Evolutionary conservation across 352 stramenopile species (phyloP), one percentile per base, ranked within the genome.

Genomic region (Phytophthora colocasiae): DNA sequence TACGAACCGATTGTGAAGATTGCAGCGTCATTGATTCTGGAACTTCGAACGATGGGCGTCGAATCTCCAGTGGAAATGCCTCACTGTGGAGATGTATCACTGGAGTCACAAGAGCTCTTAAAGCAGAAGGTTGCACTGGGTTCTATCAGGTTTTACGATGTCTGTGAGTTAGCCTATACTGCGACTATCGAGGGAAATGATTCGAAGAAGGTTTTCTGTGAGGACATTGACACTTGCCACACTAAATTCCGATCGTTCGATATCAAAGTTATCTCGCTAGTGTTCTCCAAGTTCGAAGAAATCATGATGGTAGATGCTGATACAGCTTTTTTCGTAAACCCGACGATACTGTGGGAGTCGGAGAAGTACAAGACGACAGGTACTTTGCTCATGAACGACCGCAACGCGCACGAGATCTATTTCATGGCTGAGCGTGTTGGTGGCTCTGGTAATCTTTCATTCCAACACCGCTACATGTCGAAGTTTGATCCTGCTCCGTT

Each of bases 231-330:
- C 5, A 41, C 51, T 0, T 81, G 73, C 36, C 62, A 81, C 48
- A 46, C 39, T 3, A 70, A 67, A 43, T 81, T 79, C 48, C 69
- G 70, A 22, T 52, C 32, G 7, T 81, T 71, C 22, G 51, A 79
- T n/a, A 63, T 78, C 26, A 72, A 75, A 46, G 26, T 79, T 7
- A 38, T 77, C 6, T 58, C 63, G 2, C 48, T 88, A 1, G 36
- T 77, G 11, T 71, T 77, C 47, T 86, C 79, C 4, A 36, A 59
- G 22, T 84, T 88, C 27, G 61, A 84, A 14, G 71, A 85, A 47
- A 54, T 88, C 17, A 81, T 88, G 74, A 67, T 88, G 39, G 15
- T 85, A 6, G 78, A 87, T 46, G 71, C 76, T 19, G 73, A 81
- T 52, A 75, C 71, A 6, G 57, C 71, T 0, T 84, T 84, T 43